Percentiles rank a stretch among this genome's conserved stretches.
Evolutionary conservation across 2,329 filamentous ascomycete species (phyloP).

Genomic region (Colletotrichum sublineola): DNA sequence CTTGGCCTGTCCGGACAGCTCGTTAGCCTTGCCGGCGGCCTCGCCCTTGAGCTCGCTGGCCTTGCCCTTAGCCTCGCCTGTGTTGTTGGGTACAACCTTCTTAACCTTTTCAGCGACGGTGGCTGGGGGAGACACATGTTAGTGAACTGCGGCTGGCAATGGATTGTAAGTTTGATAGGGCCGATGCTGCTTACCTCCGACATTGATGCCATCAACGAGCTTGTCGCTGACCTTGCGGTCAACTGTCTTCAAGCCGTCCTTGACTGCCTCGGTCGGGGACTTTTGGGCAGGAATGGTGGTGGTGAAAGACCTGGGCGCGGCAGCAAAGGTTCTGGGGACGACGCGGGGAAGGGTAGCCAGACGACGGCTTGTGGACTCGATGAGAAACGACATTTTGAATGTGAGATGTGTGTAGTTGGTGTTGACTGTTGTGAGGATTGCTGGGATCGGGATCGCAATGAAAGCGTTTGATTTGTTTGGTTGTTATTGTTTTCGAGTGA

Average conservation of each 20-base stretch:
- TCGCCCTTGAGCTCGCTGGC: constrained; percentile 56
- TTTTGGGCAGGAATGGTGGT: constrained; percentile 61
- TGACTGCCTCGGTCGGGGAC: constrained; percentile 66
- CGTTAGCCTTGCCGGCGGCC: constrained; percentile 56
- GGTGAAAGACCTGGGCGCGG: constrained; percentile 64
- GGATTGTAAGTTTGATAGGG: not conserved
- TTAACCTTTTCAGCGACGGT: constrained; percentile 63
- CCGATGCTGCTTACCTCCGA: constrained; percentile 61
- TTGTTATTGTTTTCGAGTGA: not conserved
- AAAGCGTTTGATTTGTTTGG: constrained; percentile 10
- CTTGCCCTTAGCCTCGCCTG: constrained; percentile 55
- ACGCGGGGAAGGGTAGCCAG: constrained; percentile 51
- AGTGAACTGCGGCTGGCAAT: constrained; percentile 7
- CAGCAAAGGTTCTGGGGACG: constrained; percentile 54
- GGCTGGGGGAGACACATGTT: constrained; percentile 47
- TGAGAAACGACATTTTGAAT: constrained; percentile 66
- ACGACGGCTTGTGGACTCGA: constrained; percentile 60
- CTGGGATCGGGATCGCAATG: not conserved
- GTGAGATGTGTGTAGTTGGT: constrained; percentile 5
- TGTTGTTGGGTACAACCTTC: constrained; percentile 55
- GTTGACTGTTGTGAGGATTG: not conserved
- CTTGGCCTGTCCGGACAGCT: constrained; percentile 51
- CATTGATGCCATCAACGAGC: constrained; percentile 72
- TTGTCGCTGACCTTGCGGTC: constrained; percentile 73
- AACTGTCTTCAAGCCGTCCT: constrained; percentile 71